A percentile compares a stretch with the other conserved stretches of the same genome.
phyloP scores from a whole-genome alignment of 129 eudicot genomes.

The Deinandra increscens region DNA sequence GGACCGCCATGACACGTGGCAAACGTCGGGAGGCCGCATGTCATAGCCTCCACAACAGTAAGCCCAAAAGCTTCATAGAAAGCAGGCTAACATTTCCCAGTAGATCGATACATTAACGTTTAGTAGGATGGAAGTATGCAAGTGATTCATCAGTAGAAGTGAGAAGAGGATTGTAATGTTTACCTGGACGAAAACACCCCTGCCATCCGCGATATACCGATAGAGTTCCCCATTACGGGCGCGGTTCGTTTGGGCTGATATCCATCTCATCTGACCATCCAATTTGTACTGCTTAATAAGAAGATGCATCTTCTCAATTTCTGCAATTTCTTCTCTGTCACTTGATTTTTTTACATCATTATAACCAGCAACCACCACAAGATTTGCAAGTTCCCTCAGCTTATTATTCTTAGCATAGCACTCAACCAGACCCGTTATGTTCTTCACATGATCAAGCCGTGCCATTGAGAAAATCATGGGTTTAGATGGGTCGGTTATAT shows the following conservation, averaged over 20 bases:
- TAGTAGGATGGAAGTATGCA: not conserved
- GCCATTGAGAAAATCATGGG: conserved; percentile 98
- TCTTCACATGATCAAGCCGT: conserved; percentile 92
- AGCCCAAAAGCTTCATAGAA: conserved; percentile 96
- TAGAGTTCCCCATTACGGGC: conserved; percentile 91
- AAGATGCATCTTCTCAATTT: conserved; percentile 89
- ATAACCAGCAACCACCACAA: conserved; percentile 88
- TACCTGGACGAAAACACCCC: conserved; percentile 95
- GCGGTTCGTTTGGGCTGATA: conserved; percentile 78
- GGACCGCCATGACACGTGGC: conserved; percentile 98
- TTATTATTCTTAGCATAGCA: conserved; percentile 65
- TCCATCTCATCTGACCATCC: conserved; percentile 87
- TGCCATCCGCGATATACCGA: conserved; percentile 83
- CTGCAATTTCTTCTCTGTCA: conserved; percentile 86
- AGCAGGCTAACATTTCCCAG: conserved; percentile 65
- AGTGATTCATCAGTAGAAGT: not conserved
- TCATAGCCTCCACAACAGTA: conserved; percentile 98
- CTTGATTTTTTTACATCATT: conserved; percentile 71
- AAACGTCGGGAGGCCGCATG: conserved; percentile 96
- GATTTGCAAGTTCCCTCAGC: conserved; percentile 73
- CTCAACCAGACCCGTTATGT: conserved; percentile 90
- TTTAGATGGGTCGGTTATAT: conserved; percentile 66
- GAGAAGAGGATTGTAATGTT: not conserved
- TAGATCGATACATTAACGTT: not conserved
- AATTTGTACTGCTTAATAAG: conserved; percentile 62